Evolutionary conservation across 306 rosid species (phyloP).

Genomic region (Aeschynomene evenia): DNA sequence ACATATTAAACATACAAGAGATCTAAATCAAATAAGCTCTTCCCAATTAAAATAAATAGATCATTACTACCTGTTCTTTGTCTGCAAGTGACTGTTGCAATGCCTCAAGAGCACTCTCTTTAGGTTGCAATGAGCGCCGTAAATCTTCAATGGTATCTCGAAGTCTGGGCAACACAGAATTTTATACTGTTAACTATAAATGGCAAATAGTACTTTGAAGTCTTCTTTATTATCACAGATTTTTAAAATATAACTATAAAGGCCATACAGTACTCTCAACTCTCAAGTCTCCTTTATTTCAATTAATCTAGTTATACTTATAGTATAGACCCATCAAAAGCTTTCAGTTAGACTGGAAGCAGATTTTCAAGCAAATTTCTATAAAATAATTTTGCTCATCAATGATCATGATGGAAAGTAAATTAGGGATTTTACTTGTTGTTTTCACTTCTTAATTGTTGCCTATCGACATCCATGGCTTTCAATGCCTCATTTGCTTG

Average conservation of each 20-base stretch:
- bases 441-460: slow-evolving; percentile 91
- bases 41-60: slow-evolving; percentile 15
- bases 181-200: slow-evolving; percentile 27
- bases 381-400: slow-evolving; percentile 14
- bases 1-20: slow-evolving; percentile 5
- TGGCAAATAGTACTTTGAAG: slow-evolving; percentile 19
- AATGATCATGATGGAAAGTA: slow-evolving; percentile 22
- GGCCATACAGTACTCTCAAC: slow-evolving; percentile 20
- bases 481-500: slow-evolving; percentile 95
- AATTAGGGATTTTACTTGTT: slow-evolving; percentile 65
- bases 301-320: neutral
- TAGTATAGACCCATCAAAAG: neutral
- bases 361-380: neutral
- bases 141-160: slow-evolving; percentile 93
- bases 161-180: slow-evolving; percentile 51
- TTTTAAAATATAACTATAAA: slow-evolving; percentile 28
- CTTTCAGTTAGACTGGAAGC: slow-evolving; percentile 1
- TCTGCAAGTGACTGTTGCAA: slow-evolving; percentile 77
- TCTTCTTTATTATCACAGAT: slow-evolving; percentile 3
- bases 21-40: slow-evolving; percentile 20
- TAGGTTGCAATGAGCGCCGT: slow-evolving; percentile 78
- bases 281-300: neutral
- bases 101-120: slow-evolving; percentile 79
- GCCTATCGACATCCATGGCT: slow-evolving; percentile 95
- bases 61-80: slow-evolving; percentile 80